phyloP scores from a whole-genome alignment of 306 rosid species.

The Citrullus mucosospermus region DNA sequence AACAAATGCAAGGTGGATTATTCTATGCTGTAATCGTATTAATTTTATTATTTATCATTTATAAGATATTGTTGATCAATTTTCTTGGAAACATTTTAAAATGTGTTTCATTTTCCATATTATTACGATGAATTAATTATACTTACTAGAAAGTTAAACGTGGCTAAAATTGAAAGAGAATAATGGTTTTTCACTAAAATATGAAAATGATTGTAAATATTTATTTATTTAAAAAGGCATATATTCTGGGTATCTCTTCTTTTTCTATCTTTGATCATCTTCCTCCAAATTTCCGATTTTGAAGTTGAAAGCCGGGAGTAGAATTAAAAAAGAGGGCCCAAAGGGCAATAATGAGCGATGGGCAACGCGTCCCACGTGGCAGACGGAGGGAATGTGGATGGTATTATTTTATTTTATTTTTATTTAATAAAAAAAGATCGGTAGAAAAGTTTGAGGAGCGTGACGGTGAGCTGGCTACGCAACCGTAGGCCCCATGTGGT shows the following conservation, averaged over 20 bases:
- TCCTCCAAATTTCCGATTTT: background rate
- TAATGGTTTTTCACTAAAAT: no score
- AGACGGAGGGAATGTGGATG: background rate
- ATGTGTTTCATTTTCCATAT: no score
- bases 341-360: background rate
- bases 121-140: no score
- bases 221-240: background rate
- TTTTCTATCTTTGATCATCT: background rate
- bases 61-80: no score
- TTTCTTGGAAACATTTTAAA: no score
- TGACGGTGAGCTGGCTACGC: constrained; percentile 10
- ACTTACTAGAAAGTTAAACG: no score
- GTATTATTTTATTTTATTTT: background rate
- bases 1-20: no score
- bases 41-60: no score
- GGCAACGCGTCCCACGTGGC: background rate
- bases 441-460: background rate
- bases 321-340: background rate
- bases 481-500: background rate
- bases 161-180: no score
- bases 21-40: no score
- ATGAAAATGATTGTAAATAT: no score
- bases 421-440: background rate
- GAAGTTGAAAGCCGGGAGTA: background rate
- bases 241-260: background rate